Evolutionary conservation across 192 early-diverging fungal genomes (phyloP), one percentile per base, ranked within the genome.

Genomic region (Backusella westeae): DNA sequence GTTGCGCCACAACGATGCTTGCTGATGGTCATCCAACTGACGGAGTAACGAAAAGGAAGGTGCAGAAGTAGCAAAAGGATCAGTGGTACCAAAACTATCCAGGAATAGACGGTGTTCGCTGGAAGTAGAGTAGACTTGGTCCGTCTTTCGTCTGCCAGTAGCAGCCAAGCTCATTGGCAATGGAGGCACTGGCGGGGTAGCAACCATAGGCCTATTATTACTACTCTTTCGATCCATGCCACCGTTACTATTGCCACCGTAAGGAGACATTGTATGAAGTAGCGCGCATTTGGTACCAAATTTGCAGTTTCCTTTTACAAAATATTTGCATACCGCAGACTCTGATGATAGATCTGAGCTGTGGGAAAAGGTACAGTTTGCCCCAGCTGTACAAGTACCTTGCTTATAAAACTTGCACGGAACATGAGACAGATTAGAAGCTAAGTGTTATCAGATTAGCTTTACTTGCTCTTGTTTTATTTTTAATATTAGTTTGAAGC

Each of bases 351-450:
- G 68, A 74, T 87, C 88, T 74, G 86, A 78, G 66, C 88, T 89
- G 80, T 93, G 92, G 19, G 90, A 93, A 70, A 93, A 93, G 73
- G 83, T 85, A 76, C 92, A 93, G 65, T 88, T 88, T 73, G 87
- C 81, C 39, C 92, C 92, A 19, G 92, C 92, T 6, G 92, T 91
- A 79, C 92, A 93, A 34, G 89, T 88, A 4, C 91, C 90, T 34
- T 87, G 86, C 72, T 89, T 92, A 86, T 87, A 92, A 74, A 93
- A 93, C 79, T 93, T 93, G 84, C 92, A 93, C 12, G 92, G 92
- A 71, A 93, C 89, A 77, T 93, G 92, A 34, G 80, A 78, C 1
- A 86, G 71, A 35, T 81, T 82, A 34, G 85, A 72, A 12, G 78
- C 82, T 86, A 67, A 70, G 35, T 71, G 71, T 4, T 32, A 6